Evolutionary conservation across 192 early-diverging fungal species (phyloP).

Genomic region (Podila epicladia): DNA sequence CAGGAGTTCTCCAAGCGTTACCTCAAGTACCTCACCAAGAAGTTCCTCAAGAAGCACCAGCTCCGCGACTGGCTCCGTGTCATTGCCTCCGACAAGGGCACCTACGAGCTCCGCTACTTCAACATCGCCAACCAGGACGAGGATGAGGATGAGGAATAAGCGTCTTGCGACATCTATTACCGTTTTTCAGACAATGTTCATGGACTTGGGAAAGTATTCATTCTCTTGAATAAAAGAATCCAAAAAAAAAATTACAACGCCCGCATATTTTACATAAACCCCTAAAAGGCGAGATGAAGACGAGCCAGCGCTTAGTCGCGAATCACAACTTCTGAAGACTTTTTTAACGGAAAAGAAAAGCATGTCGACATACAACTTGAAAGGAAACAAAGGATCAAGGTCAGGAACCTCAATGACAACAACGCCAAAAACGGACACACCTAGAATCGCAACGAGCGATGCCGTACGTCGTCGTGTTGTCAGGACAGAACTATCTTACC

Average conservation of each 20-base stretch:
- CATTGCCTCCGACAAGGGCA: conserved; percentile 84
- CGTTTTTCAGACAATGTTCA: conserved; percentile 1
- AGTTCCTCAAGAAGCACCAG: conserved; percentile 99
- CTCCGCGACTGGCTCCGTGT: conserved; percentile 99
- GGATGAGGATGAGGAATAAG: conserved; percentile 79
- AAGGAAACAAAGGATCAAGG: background rate
- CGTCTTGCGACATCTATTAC: background rate
- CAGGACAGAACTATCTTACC: too few relatives aligned
- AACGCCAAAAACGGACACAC: too few relatives aligned
- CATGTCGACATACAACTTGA: too few relatives aligned
- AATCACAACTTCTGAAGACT: conserved; percentile 57
- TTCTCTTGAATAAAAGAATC: conserved; percentile 33
- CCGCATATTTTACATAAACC: conserved; percentile 2
- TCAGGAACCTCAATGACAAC: background rate
- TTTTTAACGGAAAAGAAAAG: conserved; percentile 7
- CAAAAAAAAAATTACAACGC: background rate
- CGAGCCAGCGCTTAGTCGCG: conserved; percentile 51
- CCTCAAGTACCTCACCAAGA: conserved; percentile 99
- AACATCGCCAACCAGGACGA: conserved; percentile 84
- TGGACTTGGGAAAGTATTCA: background rate
- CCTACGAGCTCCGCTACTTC: conserved; percentile 98
- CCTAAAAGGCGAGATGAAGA: conserved; percentile 51
- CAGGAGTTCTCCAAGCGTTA: conserved; percentile 96
- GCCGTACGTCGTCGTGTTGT: too few relatives aligned
- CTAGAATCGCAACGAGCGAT: too few relatives aligned